Percentiles rank a stretch among this genome's conserved stretches.
Conservation (phyloP, 1,139 yeast species). For the Yamadazyma siamensis region DNA sequence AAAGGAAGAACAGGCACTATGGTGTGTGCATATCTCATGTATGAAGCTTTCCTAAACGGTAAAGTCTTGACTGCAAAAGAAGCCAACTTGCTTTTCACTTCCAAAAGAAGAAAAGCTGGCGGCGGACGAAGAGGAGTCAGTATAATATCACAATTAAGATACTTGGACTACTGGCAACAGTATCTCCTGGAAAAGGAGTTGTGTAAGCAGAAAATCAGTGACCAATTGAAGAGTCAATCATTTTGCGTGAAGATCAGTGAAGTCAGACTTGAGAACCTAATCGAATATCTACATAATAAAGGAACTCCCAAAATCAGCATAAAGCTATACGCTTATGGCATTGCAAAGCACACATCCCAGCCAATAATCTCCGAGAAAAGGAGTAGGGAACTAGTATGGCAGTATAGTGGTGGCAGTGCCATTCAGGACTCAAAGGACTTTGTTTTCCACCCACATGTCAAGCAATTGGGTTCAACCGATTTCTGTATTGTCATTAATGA, state of each 20-base stretch:
- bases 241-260: conserved; percentile 1
- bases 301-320: neutral
- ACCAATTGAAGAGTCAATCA: neutral
- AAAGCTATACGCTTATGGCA: neutral
- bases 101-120: conserved; percentile 53
- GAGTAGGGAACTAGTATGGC: neutral
- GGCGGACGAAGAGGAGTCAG: conserved; percentile 71
- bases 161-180: conserved; percentile 55
- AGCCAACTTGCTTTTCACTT: conserved; percentile 53
- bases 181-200: conserved; percentile 18
- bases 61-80: conserved; percentile 25
- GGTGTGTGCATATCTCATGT: conserved; percentile 67
- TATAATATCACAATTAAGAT: conserved; percentile 66
- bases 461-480: too few species aligned
- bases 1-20: conserved; percentile 88
- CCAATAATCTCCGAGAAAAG: neutral
- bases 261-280: conserved; percentile 1
- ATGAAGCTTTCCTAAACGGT: conserved; percentile 21
- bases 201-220: conserved; percentile 1
- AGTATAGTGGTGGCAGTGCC: neutral
- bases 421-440: too few species aligned
- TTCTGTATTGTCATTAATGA: conserved; percentile 7
- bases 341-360: too few species aligned
- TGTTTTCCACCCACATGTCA: too few species aligned
- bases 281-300: conserved; percentile 1